Percentiles rank a stretch among this genome's conserved stretches.
These are phyloP conservation scores for Nicotiana undulata DNA, from an alignment of 257 asterid species.

Conservation along the genomic window DNA sequence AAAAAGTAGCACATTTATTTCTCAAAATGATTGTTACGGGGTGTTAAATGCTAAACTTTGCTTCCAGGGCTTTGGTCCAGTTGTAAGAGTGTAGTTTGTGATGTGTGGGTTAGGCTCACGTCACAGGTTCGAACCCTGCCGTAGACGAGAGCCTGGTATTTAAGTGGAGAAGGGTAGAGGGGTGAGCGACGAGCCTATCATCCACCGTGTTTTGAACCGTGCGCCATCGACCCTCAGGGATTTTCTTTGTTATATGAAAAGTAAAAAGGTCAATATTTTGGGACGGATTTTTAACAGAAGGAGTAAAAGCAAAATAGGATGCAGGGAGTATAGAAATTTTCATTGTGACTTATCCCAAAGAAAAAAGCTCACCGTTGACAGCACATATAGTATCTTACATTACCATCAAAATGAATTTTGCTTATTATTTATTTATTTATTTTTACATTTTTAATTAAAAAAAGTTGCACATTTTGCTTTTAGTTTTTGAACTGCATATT, in stretches of 20 bases:
- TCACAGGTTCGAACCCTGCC: background rate
- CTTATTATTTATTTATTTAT: background rate
- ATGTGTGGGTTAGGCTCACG: background rate
- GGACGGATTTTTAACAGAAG: background rate
- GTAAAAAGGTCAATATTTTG: background rate
- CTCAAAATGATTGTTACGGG: background rate
- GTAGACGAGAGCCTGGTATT: background rate
- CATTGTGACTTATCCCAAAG: background rate
- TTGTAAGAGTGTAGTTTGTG: background rate
- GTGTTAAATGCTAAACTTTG: background rate
- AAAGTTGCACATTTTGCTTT: background rate
- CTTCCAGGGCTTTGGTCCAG: background rate
- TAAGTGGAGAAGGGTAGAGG: background rate
- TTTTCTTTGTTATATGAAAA: background rate
- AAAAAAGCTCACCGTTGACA: background rate
- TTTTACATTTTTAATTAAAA: too few species aligned
- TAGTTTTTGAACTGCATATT: background rate
- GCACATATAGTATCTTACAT: background rate
- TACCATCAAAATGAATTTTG: background rate
- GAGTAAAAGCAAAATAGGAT: background rate
- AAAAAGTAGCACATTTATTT: background rate
- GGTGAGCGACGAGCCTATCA: background rate
- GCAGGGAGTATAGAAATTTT: background rate
- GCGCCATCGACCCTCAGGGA: background rate
- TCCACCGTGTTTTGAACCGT: background rate